phyloP scores from a whole-genome alignment of 2,329 filamentous ascomycete genomes.

The Delphinella strobiligena region DNA sequence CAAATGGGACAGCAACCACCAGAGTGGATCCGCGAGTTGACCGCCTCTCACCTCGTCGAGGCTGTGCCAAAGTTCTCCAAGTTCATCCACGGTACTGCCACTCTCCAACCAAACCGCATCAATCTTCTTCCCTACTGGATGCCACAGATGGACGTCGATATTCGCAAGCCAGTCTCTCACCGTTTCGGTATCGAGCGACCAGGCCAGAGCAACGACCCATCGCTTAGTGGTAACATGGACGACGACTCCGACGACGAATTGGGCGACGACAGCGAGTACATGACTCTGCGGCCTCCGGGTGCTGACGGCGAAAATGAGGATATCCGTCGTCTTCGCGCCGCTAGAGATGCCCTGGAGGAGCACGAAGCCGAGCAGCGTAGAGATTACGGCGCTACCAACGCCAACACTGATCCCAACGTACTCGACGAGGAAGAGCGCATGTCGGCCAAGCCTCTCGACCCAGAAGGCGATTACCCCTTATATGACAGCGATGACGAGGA shows the following conservation, averaged over 20 bases:
- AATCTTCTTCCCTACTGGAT: slow-evolving; percentile 92
- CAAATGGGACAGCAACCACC: slow-evolving; percentile 90
- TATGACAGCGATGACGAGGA: slow-evolving; percentile 80
- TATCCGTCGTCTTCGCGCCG: slow-evolving; percentile 36
- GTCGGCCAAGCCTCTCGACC: slow-evolving; percentile 41
- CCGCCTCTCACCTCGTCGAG: slow-evolving; percentile 86
- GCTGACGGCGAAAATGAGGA: slow-evolving; percentile 31
- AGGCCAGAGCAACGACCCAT: slow-evolving; percentile 59
- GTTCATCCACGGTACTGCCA: slow-evolving; percentile 91
- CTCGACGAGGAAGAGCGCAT: slow-evolving; percentile 80
- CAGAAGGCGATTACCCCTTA: slow-evolving; percentile 62
- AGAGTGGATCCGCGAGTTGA: slow-evolving; percentile 91
- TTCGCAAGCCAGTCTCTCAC: slow-evolving; percentile 80
- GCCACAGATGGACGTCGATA: slow-evolving; percentile 96
- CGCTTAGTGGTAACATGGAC: slow-evolving; percentile 65
- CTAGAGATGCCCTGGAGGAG: slow-evolving; percentile 37
- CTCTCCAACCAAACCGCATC: slow-evolving; percentile 76
- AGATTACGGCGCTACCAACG: slow-evolving; percentile 33
- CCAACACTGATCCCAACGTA: slow-evolving; percentile 30
- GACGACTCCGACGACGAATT: slow-evolving; percentile 60
- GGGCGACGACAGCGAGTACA: slow-evolving; percentile 34
- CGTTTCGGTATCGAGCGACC: slow-evolving; percentile 83
- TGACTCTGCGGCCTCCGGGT: slow-evolving; percentile 18
- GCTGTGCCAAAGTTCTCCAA: slow-evolving; percentile 99
- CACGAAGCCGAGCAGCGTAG: slow-evolving; percentile 38